Evolutionary conservation across 176 grass and related monocot genomes (phyloP), one percentile per base, ranked within the genome.

Genomic region (Dendrocalamus sinicus): DNA sequence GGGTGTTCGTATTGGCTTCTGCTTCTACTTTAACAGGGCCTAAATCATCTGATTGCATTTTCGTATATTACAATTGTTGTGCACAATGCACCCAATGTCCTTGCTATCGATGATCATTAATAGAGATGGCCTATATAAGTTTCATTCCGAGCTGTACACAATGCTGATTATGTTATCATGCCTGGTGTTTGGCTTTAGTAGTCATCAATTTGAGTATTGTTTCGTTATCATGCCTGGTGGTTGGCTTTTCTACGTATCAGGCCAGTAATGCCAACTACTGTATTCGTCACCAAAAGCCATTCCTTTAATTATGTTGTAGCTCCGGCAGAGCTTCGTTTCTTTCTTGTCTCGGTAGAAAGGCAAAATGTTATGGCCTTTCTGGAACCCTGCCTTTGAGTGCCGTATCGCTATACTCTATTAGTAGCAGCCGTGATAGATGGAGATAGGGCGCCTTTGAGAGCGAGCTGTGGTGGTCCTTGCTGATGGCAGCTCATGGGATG

Each of bases 391-490:
- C 24, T 69, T 39, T 73, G 72, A 57, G 88, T 77, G 78, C 64
- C 88, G 88, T 86, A 55, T 86, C 41, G 26, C 9, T 68, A 12
- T 62, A n/a, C 61, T 37, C 76, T n/a, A 80, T 61, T 62, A 7
- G 37, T 66, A 53, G 68, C 26, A 14, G 63, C 41, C 19, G 22
- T 28, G 82, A 26, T 54, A 7, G 83, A 44, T 70, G 60, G 61
- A 16, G 60, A 26, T 19, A 66, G 32, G 22, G 43, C 45, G 30
- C 47, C n/a, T 14, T 5, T 6, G 74, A 66, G 47, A 9, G 17
- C 45, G 50, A 51, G 17, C 67, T 22, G 15, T 43, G 46, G 73
- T 83, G 88, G 78, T 81, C 89, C 77, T 68, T 58, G 79, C 80
- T 47, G 72, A 76, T 75, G 67, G 53, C 71, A 60, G 37, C 72